Evolutionary conservation across 129 eudicot species (phyloP).

Genomic region (Arctium lappa): DNA sequence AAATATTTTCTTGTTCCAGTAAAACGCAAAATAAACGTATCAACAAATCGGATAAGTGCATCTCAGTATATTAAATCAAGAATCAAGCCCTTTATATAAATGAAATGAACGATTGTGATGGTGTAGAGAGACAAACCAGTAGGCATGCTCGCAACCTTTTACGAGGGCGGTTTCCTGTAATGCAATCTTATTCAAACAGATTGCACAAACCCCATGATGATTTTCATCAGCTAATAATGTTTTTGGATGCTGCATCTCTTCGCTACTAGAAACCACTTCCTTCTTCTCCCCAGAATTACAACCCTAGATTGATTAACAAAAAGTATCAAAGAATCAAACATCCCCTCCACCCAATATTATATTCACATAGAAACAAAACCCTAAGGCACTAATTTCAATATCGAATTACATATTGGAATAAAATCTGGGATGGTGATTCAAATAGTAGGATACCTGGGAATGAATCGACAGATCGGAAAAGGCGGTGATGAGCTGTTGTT

Average conservation of each 20-base stretch:
- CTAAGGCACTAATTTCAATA: not conserved
- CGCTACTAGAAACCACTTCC: slow-evolving; percentile 21
- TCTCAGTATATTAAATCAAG: not conserved
- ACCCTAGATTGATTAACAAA: slow-evolving; percentile 8
- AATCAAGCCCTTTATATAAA: not conserved
- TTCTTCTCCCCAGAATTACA: slow-evolving; percentile 20
- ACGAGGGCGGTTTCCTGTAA: slow-evolving; percentile 90
- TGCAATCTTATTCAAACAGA: slow-evolving; percentile 79
- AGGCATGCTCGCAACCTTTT: slow-evolving; percentile 99
- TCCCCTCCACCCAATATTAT: not conserved
- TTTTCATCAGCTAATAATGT: slow-evolving; percentile 16
- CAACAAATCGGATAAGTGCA: not conserved
- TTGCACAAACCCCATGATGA: slow-evolving; percentile 79
- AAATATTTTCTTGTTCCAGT: not conserved
- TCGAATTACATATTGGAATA: not conserved
- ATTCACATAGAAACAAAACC: not conserved
- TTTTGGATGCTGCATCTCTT: slow-evolving; percentile 7
- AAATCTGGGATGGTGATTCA: not conserved
- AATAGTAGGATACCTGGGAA: slow-evolving; percentile 22
- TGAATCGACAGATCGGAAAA: slow-evolving; percentile 47
- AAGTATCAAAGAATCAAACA: not conserved
- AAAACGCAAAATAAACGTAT: not conserved
- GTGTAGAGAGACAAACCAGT: slow-evolving; percentile 65
- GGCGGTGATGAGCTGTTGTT: slow-evolving; percentile 28
- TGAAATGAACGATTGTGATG: not conserved